phyloP scores from a whole-genome alignment of 352 stramenopile species.

The Aphanomyces astaci region DNA sequence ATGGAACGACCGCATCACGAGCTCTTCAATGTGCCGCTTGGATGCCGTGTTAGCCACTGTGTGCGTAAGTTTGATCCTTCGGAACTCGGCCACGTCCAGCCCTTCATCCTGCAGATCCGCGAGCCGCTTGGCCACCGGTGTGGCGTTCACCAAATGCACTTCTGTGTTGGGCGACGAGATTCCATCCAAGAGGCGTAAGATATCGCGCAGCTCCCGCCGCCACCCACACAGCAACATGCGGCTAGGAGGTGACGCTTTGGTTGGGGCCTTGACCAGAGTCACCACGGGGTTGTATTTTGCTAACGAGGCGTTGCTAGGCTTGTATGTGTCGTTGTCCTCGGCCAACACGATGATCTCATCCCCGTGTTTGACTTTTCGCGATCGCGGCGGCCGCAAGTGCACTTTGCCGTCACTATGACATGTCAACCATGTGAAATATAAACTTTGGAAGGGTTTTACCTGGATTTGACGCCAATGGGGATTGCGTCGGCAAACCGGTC shows the following conservation, averaged over 20 bases:
- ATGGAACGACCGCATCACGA: background rate
- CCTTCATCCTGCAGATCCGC: background rate
- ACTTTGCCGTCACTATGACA: background rate
- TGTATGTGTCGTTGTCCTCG: background rate
- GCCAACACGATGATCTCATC: slow-evolving; percentile 15
- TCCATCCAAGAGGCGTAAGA: background rate
- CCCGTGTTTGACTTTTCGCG: background rate
- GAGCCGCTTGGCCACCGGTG: background rate
- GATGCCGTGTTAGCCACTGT: background rate
- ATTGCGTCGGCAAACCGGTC: background rate
- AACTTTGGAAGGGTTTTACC: background rate
- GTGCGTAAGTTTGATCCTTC: background rate
- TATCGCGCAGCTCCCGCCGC: slow-evolving; percentile 10
- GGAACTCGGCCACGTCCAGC: background rate
- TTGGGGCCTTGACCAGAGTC: background rate
- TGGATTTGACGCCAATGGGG: background rate
- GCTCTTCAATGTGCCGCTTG: background rate
- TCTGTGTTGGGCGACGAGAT: background rate
- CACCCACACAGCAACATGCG: slow-evolving; percentile 12
- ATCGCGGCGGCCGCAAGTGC: background rate
- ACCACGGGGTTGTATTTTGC: background rate
- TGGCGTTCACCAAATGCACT: slow-evolving; percentile 6
- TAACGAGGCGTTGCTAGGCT: background rate
- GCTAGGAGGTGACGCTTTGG: background rate
- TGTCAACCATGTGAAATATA: background rate